phyloP scores from a whole-genome alignment of 2,329 filamentous ascomycete species.

The Cladosporium velox region DNA sequence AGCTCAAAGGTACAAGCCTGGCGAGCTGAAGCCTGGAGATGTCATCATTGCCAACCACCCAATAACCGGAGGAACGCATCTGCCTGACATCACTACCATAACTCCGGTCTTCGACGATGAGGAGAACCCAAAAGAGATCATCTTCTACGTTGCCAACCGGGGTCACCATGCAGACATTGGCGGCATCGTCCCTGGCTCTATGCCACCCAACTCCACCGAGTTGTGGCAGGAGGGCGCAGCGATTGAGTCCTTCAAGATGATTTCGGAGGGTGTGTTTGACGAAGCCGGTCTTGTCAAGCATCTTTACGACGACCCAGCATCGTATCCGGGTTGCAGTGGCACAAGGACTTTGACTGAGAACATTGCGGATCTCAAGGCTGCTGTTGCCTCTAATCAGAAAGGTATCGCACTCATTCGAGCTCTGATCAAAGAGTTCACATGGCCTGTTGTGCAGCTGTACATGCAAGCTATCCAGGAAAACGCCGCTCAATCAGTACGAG shows the following conservation, averaged over 20 bases:
- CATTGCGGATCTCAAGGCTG: slow-evolving; percentile 40
- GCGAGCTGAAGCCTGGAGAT: slow-evolving; percentile 43
- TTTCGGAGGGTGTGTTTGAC: slow-evolving; percentile 43
- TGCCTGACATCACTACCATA: slow-evolving; percentile 48
- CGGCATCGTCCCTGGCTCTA: slow-evolving; percentile 43
- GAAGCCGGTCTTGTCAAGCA: slow-evolving; percentile 37
- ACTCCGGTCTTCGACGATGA: slow-evolving; percentile 42
- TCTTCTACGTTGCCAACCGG: slow-evolving; percentile 45
- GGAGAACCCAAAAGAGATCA: slow-evolving; percentile 42
- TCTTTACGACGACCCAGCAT: slow-evolving; percentile 69
- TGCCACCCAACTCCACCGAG: slow-evolving; percentile 46
- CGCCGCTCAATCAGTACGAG: slow-evolving; percentile 39
- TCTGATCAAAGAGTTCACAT: slow-evolving; percentile 40
- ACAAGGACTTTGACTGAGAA: slow-evolving; percentile 39
- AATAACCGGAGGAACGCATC: slow-evolving; percentile 43
- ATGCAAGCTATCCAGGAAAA: slow-evolving; percentile 44
- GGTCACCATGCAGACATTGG: slow-evolving; percentile 47
- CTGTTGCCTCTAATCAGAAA: slow-evolving; percentile 39
- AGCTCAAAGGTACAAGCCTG: slow-evolving; percentile 45
- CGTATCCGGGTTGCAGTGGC: slow-evolving; percentile 42
- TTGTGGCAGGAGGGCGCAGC: slow-evolving; percentile 50
- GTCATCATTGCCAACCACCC: slow-evolving; percentile 47
- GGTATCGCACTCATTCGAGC: slow-evolving; percentile 40
- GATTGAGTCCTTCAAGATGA: slow-evolving; percentile 34
- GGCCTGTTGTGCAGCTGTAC: slow-evolving; percentile 42